phyloP scores from a whole-genome alignment of 192 early-diverging fungal species.

The Coemansia sp. region DNA sequence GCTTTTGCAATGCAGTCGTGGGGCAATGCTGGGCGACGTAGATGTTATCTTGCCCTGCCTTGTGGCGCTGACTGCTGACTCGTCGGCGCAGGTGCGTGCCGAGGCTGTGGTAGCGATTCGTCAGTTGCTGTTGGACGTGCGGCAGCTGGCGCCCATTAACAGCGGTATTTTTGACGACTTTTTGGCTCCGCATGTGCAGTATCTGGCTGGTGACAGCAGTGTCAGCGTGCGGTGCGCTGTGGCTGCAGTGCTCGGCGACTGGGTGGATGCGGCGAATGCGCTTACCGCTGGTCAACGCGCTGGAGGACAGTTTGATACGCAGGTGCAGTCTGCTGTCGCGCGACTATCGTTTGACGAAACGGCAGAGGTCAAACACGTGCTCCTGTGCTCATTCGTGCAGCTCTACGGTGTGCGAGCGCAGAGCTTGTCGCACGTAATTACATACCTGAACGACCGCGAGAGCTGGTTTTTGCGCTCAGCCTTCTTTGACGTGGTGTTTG shows the following conservation, averaged over 20 bases:
- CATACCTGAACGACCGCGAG: constrained; percentile 93
- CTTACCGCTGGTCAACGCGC: constrained; percentile 55
- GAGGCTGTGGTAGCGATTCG: constrained; percentile 33
- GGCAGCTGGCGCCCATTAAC: constrained; percentile 74
- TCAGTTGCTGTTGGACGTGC: constrained; percentile 62
- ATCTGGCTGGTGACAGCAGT: constrained; percentile 69
- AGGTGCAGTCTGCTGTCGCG: constrained; percentile 74
- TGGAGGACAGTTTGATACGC: constrained; percentile 48
- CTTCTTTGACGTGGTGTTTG: constrained; percentile 92
- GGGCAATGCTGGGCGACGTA: constrained; percentile 31
- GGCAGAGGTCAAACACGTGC: constrained; percentile 77
- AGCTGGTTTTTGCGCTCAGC: constrained; percentile 89
- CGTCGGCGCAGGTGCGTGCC: constrained; percentile 38
- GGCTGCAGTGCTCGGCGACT: constrained; percentile 74
- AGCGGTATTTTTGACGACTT: constrained; percentile 90
- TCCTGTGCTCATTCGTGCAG: constrained; percentile 59
- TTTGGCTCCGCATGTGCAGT: constrained; percentile 72
- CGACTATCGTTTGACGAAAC: constrained; percentile 78
- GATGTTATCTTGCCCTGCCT: constrained; percentile 44
- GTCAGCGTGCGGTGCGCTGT: constrained; percentile 76
- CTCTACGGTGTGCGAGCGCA: constrained; percentile 43
- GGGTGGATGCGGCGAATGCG: constrained; percentile 73
- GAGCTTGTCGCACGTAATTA: constrained; percentile 87
- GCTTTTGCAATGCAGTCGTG: constrained; percentile 34
- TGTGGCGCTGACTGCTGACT: constrained; percentile 36